Evolutionary conservation across 306 rosid species (phyloP).

Genomic region (Vigna radiata): DNA sequence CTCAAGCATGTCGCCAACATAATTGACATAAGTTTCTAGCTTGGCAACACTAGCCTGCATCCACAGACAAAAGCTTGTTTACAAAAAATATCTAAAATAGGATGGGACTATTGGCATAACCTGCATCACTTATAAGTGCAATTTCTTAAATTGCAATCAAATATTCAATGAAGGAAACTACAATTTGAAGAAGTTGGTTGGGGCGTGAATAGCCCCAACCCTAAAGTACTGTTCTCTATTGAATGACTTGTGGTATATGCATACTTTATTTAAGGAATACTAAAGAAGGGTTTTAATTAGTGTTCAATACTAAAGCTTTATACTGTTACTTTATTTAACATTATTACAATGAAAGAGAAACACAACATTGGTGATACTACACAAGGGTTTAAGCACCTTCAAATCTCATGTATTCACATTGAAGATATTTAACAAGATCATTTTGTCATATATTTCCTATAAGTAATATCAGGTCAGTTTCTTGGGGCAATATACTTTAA

Average conservation of each 20-base stretch:
- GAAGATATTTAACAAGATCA: constrained; percentile 13
- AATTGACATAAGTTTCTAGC: constrained; percentile 88
- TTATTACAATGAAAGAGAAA: constrained; percentile 7
- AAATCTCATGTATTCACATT: constrained; percentile 16
- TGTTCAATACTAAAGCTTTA: not conserved
- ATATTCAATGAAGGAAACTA: constrained; percentile 4
- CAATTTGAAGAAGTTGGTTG: constrained; percentile 18
- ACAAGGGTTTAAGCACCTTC: constrained; percentile 4
- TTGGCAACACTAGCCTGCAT: constrained; percentile 92
- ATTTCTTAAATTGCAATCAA: constrained; percentile 27
- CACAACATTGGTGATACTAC: not conserved
- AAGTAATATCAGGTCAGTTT: constrained; percentile 22
- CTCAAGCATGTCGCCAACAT: constrained; percentile 78
- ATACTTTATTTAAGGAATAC: not conserved
- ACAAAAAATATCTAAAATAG: constrained; percentile 29
- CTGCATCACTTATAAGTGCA: not conserved
- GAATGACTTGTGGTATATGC: constrained; percentile 9
- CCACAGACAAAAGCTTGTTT: constrained; percentile 11
- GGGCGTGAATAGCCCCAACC: constrained; percentile 9
- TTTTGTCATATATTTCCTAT: not conserved
- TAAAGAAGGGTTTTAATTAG: constrained; percentile 10
- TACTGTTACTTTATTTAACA: constrained; percentile 5
- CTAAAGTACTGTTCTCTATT: constrained; percentile 4
- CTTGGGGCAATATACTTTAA: constrained; percentile 1
- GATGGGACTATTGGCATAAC: constrained; percentile 15